phyloP scores from a whole-genome alignment of 1,284 basidiomycete species.

The Ceratorhiza oryzae-sativae region DNA sequence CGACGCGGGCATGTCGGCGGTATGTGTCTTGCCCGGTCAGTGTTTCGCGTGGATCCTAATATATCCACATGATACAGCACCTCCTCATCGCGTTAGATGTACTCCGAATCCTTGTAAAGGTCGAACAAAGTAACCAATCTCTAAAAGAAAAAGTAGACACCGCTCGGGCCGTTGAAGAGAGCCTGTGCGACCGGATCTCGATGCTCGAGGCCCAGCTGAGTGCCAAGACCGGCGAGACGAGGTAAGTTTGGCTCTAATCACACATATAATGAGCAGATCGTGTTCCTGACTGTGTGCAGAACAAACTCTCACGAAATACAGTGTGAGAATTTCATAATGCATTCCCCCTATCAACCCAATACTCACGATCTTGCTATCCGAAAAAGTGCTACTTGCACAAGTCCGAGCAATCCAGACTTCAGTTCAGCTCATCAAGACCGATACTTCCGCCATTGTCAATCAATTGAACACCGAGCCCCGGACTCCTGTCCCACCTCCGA shows the following conservation, averaged over 20 bases:
- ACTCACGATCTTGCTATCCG: neutral
- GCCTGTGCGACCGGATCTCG: slow-evolving; percentile 26
- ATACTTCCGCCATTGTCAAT: neutral
- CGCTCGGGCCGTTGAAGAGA: slow-evolving; percentile 22
- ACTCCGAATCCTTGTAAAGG: neutral
- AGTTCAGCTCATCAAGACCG: neutral
- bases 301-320: neutral
- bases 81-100: slow-evolving; percentile 1
- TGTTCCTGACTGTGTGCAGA: neutral
- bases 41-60: neutral
- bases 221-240: neutral
- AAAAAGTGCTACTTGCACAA: slow-evolving; percentile 5
- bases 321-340: neutral
- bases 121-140: neutral
- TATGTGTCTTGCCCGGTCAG: neutral
- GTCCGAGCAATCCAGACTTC: neutral
- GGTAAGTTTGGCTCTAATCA: neutral
- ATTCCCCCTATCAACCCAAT: neutral
- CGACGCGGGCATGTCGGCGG: slow-evolving; percentile 4
- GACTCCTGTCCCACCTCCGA: neutral
- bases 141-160: slow-evolving; percentile 9
- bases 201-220: slow-evolving; percentile 19
- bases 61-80: neutral
- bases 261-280: too few species aligned
- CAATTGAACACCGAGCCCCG: slow-evolving; percentile 1